Evolutionary conservation across 177 flowering plant genomes (phyloP).

Genomic region (Vitis hybrid): DNA sequence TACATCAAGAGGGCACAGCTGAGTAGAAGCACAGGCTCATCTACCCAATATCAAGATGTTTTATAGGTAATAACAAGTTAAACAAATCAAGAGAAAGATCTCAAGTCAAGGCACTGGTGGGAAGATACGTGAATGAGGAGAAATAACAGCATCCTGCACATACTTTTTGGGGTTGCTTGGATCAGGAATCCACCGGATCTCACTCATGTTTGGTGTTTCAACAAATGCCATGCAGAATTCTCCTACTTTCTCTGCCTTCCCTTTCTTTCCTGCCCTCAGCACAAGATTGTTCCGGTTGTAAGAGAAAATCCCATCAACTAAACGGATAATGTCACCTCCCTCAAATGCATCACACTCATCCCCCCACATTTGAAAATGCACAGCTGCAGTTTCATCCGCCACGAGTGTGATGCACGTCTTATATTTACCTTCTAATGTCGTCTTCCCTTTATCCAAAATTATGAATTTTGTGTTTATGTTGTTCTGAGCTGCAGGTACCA

Average conservation of each 20-base stretch:
- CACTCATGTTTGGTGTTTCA: conserved; percentile 90
- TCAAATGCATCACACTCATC: conserved; percentile 77
- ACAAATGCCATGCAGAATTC: conserved; percentile 75
- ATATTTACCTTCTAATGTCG: conserved; percentile 43
- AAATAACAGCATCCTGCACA: conserved; percentile 47
- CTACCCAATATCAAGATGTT: too few relatives aligned
- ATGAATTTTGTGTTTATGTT: conserved; percentile 68
- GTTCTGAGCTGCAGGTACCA: conserved; percentile 75
- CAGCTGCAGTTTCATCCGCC: conserved; percentile 88
- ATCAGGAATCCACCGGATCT: conserved; percentile 68
- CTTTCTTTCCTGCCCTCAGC: conserved; percentile 80
- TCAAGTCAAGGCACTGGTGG: conserved; percentile 36
- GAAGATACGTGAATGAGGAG: conserved; percentile 61
- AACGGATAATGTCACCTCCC: conserved; percentile 61
- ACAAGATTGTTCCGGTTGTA: conserved; percentile 47
- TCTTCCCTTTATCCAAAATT: conserved; percentile 60
- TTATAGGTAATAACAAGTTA: too few relatives aligned
- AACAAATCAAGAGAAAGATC: neutral
- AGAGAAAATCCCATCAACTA: conserved; percentile 75
- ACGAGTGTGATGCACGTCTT: conserved; percentile 71
- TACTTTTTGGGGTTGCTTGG: conserved; percentile 42
- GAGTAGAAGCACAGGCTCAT: too few relatives aligned
- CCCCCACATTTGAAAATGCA: conserved; percentile 86
- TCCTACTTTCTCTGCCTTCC: conserved; percentile 70
- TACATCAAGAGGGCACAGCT: too few relatives aligned